These are phyloP conservation scores for Alternaria arborescens DNA, from an alignment of 2,329 filamentous ascomycete genomes.

Conservation along the genomic window DNA sequence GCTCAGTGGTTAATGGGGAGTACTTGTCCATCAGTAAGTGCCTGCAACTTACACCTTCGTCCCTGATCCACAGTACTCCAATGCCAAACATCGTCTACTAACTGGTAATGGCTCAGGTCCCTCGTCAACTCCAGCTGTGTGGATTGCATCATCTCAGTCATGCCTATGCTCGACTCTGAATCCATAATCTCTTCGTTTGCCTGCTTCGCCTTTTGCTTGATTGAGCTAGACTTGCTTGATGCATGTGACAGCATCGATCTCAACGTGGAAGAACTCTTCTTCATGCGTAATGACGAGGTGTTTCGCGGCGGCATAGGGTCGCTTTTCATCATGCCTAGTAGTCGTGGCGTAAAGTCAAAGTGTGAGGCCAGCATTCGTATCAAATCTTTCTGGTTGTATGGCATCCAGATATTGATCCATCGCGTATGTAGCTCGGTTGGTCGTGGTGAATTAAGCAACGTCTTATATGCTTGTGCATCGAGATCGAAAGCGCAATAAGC, in stretches of 20 bases:
- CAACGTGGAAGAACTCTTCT: conserved; percentile 45
- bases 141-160: conserved; percentile 48
- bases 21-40: background rate
- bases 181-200: conserved; percentile 29
- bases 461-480: conserved; percentile 53
- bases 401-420: conserved; percentile 81
- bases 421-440: conserved; percentile 64
- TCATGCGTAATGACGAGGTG: conserved; percentile 22
- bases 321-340: conserved; percentile 70
- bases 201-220: conserved; percentile 19
- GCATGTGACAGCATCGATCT: conserved; percentile 40
- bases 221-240: conserved; percentile 33
- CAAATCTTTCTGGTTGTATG: conserved; percentile 65
- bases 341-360: conserved; percentile 74
- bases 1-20: background rate
- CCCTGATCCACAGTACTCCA: conserved; percentile 78
- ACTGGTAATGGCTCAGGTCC: conserved; percentile 62
- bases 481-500: conserved; percentile 68
- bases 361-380: conserved; percentile 66
- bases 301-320: conserved; percentile 55
- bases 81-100: conserved; percentile 77
- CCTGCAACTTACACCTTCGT: conserved; percentile 61
- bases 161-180: conserved; percentile 48
- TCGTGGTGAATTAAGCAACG: conserved; percentile 49
- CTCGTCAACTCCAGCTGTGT: conserved; percentile 47